A percentile compares a stretch with the other conserved stretches of the same genome.
phyloP scores from a whole-genome alignment of 2,329 filamentous ascomycete genomes.

The Claviceps africana region DNA sequence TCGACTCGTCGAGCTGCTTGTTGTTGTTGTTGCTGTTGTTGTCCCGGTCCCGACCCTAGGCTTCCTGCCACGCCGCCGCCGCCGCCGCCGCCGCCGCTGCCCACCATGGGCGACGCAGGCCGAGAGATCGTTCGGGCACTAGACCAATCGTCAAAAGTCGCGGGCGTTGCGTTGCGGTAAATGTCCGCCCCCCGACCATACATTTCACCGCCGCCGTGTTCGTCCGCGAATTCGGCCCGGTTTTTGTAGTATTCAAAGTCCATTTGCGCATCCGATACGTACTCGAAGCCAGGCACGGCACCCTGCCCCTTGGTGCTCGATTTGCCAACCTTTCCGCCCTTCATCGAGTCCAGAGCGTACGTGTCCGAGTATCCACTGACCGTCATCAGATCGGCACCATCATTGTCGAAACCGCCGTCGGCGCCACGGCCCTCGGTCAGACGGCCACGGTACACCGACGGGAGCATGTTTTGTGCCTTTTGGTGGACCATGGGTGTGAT shows the following conservation, averaged over 20 bases:
- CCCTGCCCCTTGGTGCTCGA: conserved; percentile 11
- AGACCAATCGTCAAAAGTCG: conserved; percentile 29
- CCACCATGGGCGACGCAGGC: conserved; percentile 32
- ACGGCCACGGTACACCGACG: conserved; percentile 74
- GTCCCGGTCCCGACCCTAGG: conserved; percentile 12
- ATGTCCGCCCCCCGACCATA: conserved; percentile 48
- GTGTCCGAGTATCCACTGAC: conserved; percentile 71
- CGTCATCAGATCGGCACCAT: conserved; percentile 40
- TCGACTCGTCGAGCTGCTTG: conserved; percentile 12
- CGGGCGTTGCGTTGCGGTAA: conserved; percentile 47
- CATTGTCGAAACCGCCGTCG: conserved; percentile 36
- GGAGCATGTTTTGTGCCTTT: conserved; percentile 73
- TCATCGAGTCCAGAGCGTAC: conserved; percentile 70
- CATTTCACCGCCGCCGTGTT: conserved; percentile 65
- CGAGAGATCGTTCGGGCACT: conserved; percentile 30
- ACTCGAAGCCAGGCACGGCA: conserved; percentile 63
- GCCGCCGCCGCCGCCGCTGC: too few species aligned
- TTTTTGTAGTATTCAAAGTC: conserved; percentile 91
- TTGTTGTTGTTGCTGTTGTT: conserved; percentile 1
- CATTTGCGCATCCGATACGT: conserved; percentile 72
- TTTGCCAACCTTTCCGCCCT: conserved; percentile 34
- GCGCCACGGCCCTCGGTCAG: conserved; percentile 36
- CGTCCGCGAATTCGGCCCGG: conserved; percentile 71
- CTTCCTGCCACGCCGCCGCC: conserved; percentile 20
- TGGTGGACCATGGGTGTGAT: conserved; percentile 93